phyloP scores from a whole-genome alignment of 805 yeast genomes.

The Kodamaea nitidulidarum region DNA sequence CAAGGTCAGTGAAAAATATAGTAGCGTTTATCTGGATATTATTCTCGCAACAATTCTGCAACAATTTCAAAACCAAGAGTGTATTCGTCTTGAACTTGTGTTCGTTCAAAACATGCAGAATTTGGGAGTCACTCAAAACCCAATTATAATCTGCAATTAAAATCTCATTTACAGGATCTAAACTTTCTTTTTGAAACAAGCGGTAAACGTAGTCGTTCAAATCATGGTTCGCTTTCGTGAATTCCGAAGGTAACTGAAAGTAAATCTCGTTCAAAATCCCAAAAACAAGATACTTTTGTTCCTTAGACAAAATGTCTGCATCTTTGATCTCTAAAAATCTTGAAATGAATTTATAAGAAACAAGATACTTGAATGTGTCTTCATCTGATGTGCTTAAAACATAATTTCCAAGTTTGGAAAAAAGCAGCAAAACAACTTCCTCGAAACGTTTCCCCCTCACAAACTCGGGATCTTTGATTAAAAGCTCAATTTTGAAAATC shows the following conservation, averaged over 20 bases:
- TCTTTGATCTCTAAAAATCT: slow-evolving; percentile 7
- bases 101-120: slow-evolving; percentile 12
- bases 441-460: slow-evolving; percentile 15
- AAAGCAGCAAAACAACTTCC: slow-evolving; percentile 24
- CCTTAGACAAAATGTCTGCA: background rate
- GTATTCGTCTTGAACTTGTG: background rate
- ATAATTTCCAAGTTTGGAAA: slow-evolving; percentile 45
- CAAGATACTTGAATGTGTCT: slow-evolving; percentile 14
- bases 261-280: slow-evolving; percentile 34
- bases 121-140: slow-evolving; percentile 22
- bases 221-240: slow-evolving; percentile 6
- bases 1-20: background rate
- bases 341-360: slow-evolving; percentile 27
- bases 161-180: slow-evolving; percentile 14
- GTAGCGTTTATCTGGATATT: background rate
- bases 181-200: background rate
- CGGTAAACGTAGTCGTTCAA: slow-evolving; percentile 13
- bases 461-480: slow-evolving; percentile 19
- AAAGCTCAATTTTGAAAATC: slow-evolving; percentile 32
- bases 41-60: slow-evolving; percentile 3
- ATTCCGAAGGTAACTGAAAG: slow-evolving; percentile 20
- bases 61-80: slow-evolving; percentile 1
- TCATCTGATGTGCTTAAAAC: slow-evolving; percentile 15
- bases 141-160: slow-evolving; percentile 21
- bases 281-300: slow-evolving; percentile 15